Evolutionary conservation across 345 rosid genomes (phyloP), one percentile per base, ranked within the genome.

Genomic region (Eucalyptus sp.): DNA sequence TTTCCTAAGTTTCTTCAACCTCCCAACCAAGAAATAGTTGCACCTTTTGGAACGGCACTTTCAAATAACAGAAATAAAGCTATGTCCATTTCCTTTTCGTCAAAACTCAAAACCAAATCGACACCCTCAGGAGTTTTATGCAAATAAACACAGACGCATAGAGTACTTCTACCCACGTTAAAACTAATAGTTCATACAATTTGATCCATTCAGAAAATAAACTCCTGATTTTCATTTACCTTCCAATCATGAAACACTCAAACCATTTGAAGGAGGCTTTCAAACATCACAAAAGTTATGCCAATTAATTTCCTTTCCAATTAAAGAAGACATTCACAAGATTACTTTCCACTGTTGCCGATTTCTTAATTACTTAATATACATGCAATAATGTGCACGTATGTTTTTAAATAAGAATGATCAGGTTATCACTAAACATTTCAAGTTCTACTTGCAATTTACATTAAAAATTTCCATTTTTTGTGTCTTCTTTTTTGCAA

Each of bases 221-320:
- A 68, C 44, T 68, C 44, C 25, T 68, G 44, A 68, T 68, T 17
- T 68, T 33, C 44, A 68, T 68, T 68, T 68, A 68, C 24, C 24
- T 68, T 68, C 44, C 44, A 68, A 68, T 16, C 80, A 33, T 33
- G 80, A 68, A 68, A 33, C 80, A 68, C 43, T 68, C 4, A 33
- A 10, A 33, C 80, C 80, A 68, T 68, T 68, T 68, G 24, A 68
- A 33, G 80, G 80, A 68, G 80, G 80, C 43, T 68, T 68, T 68
- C 24, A 16, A 33, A 17, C 24, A 68, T 68, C 80, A 68, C 20
- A 33, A 68, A 68, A 68, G 44, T 68, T 68, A 68, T 6, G 86
- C 89, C 91, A 89, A 91, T 86, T 92, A 87, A 49, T 90, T 90
- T 90, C 92, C 90, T 87, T 86, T 88, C 90, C 92, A 86, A 88